Evolutionary conservation across 306 rosid species (phyloP), one percentile per base, ranked within the genome.

Genomic region (Chamaecrista fasciculata): DNA sequence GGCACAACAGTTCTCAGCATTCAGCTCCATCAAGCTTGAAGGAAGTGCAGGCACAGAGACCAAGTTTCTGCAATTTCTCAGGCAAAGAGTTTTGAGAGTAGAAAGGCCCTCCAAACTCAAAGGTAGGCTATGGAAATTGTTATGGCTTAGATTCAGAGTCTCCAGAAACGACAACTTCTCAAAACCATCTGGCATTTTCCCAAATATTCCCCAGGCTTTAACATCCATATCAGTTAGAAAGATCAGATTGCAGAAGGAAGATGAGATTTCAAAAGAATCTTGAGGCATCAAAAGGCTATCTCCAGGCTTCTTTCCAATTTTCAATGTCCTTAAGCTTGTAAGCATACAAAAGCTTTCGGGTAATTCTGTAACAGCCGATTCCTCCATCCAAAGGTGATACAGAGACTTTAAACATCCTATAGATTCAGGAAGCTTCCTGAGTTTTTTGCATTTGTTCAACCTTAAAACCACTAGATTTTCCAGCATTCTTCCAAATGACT

Each of bases 321-420:
- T 69, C 52, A 89, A 60, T 62, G 55, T 75, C 75, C 73, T 82
- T 69, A 89, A 82, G 36, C 34, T 78, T 37, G 89, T 76, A 36
- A 86, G 91, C 86, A 43, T 78, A 28, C 89, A 87, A 18, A 89
- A 89, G 59, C 79, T 84, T 71, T 82, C 81, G 4, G 92, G 96
- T 66, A 89, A 74, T 62, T 79, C 81, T 18, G 72, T 58, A 49
- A 84, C 57, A 18, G 75, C 76, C 0, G 86, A 86, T 55, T 80
- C 86, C 69, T 20, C 79, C 85, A 89, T 84, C 34, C 4, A 10
- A 53, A 89, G 51, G 25, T 66, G 83, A 52, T 40, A 69, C 66
- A 89, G 69, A 39, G 86, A 84, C 59, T 55, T 82, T 61, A 86
- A 67, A 11, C 76, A 66, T 48, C 92, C 96, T 11, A 82, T 79